These are phyloP conservation scores for Plasmodium blacklocki DNA, from an alignment of 169 alveolate genomes.

Conservation along the genomic window DNA sequence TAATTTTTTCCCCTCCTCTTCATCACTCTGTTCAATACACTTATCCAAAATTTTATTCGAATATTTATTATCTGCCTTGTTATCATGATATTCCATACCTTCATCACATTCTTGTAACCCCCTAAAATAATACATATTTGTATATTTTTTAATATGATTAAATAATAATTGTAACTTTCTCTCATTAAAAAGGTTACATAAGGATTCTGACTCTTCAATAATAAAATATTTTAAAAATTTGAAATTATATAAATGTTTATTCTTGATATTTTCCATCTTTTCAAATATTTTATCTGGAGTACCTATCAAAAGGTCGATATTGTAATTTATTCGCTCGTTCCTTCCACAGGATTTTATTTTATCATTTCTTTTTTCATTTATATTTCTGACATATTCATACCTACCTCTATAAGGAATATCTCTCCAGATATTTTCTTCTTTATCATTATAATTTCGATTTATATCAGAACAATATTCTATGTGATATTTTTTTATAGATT, in stretches of 20 bases:
- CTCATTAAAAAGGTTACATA: conserved; percentile 72
- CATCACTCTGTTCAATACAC: background rate
- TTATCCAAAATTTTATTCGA: background rate
- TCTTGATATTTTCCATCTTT: conserved; percentile 62
- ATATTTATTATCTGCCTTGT: background rate
- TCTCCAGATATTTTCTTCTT: background rate
- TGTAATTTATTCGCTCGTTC: conserved; percentile 29
- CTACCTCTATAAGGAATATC: background rate
- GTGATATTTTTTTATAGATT: conserved; percentile 53
- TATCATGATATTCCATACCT: background rate
- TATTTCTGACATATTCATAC: background rate
- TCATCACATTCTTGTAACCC: background rate
- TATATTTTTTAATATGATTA: conserved; percentile 62
- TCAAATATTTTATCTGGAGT: conserved; percentile 77
- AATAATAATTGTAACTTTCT: conserved; percentile 52
- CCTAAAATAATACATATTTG: conserved; percentile 73
- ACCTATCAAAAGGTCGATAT: conserved; percentile 62
- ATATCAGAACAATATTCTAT: conserved; percentile 5
- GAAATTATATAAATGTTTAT: conserved; percentile 75
- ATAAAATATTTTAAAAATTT: conserved; percentile 69
- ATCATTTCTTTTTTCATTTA: conserved; percentile 2
- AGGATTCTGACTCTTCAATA: conserved; percentile 61
- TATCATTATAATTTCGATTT: background rate
- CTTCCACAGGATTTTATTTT: conserved; percentile 14
- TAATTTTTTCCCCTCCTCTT: background rate